Evolutionary conservation across 371 early-diverging fungal genomes (phyloP).

Genomic region (Mortierella sp.): DNA sequence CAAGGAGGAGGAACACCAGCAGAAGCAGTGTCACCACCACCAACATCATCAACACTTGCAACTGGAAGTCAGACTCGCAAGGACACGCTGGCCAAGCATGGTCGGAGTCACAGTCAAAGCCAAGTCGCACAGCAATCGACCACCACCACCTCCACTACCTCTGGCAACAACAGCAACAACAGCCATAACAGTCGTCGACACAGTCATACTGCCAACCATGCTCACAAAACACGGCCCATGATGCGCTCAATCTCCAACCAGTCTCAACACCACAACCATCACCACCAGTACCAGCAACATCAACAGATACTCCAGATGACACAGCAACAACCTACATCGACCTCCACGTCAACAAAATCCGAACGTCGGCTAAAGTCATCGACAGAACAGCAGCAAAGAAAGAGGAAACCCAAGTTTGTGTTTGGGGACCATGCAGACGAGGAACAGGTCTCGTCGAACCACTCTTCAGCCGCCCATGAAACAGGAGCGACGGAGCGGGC

Average conservation of each 20-base stretch:
- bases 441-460: background rate
- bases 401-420: constrained; percentile 32
- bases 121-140: background rate
- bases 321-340: background rate
- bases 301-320: too few species aligned
- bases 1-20: background rate
- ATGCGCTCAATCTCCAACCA: constrained; percentile 8
- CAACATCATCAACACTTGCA: too few species aligned
- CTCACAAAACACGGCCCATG: constrained; percentile 21
- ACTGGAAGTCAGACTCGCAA: background rate
- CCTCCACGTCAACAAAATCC: background rate
- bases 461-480: background rate
- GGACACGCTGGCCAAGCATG: background rate
- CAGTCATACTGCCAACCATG: constrained; percentile 3
- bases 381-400: background rate
- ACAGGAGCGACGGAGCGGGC: background rate
- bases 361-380: background rate
- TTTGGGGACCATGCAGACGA: constrained; percentile 26
- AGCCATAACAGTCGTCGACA: constrained; percentile 7
- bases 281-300: background rate
- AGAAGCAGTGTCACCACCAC: background rate
- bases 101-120: background rate
- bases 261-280: constrained; percentile 2
- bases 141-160: background rate
- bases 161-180: background rate